Evolutionary conservation across 163 green algal species (phyloP).

Genomic region (Smithsoniella earleae): DNA sequence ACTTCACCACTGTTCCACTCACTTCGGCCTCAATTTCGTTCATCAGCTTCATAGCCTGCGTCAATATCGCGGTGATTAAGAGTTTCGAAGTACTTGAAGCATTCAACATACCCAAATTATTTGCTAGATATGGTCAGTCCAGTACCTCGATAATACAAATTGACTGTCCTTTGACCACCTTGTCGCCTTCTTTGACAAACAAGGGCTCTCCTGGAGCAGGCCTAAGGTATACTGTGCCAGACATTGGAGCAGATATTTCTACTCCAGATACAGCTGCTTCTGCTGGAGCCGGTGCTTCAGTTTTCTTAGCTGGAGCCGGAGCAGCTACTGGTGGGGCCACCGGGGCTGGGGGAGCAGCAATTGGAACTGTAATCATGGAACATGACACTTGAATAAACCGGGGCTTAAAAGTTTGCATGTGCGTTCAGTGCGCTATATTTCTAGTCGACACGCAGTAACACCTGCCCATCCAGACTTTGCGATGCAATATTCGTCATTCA

Average conservation of each 20-base stretch:
- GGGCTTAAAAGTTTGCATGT: constrained; percentile 8
- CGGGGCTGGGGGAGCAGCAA: constrained; percentile 34
- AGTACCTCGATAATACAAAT: constrained; percentile 87
- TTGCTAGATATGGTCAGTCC: too few species aligned
- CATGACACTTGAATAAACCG: too few species aligned
- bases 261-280: constrained; percentile 40
- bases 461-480: too few species aligned
- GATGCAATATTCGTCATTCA: too few species aligned
- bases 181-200: constrained; percentile 80
- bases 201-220: constrained; percentile 71
- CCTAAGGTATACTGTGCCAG: constrained; percentile 35
- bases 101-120: too few species aligned
- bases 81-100: too few species aligned
- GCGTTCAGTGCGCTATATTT: constrained; percentile 7
- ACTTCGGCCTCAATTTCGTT: constrained; percentile 86
- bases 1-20: constrained; percentile 67
- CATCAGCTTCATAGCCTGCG: constrained; percentile 85
- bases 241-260: constrained; percentile 53
- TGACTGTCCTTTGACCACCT: constrained; percentile 81
- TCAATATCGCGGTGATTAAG: too few species aligned
- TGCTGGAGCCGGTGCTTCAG: constrained; percentile 40
- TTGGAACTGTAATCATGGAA: constrained; percentile 33
- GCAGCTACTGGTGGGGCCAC: constrained; percentile 34
- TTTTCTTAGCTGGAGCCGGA: constrained; percentile 34
- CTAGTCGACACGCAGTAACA: neutral